A percentile compares a stretch with the other conserved stretches of the same genome.
Conservation (phyloP, 768 basidiomycete species). For the Boletus vinaceobasis region DNA sequence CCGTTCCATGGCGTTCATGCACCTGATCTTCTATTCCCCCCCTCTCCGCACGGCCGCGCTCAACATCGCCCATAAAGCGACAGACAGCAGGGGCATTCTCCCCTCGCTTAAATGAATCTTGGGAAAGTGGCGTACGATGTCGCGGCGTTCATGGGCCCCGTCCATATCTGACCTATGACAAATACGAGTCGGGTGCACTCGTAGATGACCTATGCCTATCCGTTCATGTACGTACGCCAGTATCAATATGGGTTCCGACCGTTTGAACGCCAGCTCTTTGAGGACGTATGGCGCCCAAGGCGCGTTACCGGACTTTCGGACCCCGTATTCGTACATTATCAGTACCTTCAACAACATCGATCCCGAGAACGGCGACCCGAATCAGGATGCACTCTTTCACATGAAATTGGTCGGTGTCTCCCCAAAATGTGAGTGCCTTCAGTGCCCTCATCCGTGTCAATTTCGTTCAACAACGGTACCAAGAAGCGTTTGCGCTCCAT, state of each 20-base stretch:
- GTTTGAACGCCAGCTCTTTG: slow-evolving; percentile 27
- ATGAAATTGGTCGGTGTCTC: slow-evolving; percentile 39
- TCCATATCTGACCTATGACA: slow-evolving; percentile 15
- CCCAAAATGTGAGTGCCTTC: slow-evolving; percentile 42
- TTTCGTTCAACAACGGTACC: slow-evolving; percentile 29
- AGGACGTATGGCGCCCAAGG: slow-evolving; percentile 20
- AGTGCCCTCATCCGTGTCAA: slow-evolving; percentile 47
- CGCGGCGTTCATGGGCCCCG: slow-evolving; percentile 21
- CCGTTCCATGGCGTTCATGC: slow-evolving; percentile 30
- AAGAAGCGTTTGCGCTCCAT: slow-evolving; percentile 44
- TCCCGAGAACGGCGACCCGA: slow-evolving; percentile 28
- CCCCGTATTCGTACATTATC: slow-evolving; percentile 41
- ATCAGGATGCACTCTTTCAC: slow-evolving; percentile 36
- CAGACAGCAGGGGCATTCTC: background rate
- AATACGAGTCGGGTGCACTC: slow-evolving; percentile 6
- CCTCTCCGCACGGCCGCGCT: slow-evolving; percentile 42
- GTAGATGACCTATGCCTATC: slow-evolving; percentile 18
- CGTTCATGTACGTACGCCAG: slow-evolving; percentile 14
- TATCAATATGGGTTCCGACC: slow-evolving; percentile 28
- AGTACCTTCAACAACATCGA: slow-evolving; percentile 33
- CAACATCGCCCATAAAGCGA: slow-evolving; percentile 17
- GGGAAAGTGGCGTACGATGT: slow-evolving; percentile 13
- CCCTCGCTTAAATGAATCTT: slow-evolving; percentile 1
- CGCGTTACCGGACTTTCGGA: slow-evolving; percentile 7
- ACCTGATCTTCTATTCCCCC: slow-evolving; percentile 17